These are phyloP conservation scores for Singerocomus rubriflavus DNA, from an alignment of 1,284 basidiomycete species.

Conservation along the genomic window DNA sequence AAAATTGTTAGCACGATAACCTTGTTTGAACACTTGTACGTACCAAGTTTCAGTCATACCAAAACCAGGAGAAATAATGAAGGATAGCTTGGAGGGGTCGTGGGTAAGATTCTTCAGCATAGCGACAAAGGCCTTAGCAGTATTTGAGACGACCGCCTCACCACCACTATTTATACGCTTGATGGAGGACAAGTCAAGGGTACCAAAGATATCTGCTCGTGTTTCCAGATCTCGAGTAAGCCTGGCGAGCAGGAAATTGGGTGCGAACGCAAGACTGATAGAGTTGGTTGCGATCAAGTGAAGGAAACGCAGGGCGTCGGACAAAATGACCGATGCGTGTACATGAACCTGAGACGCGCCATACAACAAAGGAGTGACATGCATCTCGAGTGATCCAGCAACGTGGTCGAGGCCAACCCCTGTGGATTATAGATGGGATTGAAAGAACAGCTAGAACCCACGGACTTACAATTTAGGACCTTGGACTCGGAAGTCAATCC, in stretches of 20 bases:
- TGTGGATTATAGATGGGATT: slow-evolving; percentile 2
- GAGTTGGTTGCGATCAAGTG: slow-evolving; percentile 26
- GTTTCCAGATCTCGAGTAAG: slow-evolving; percentile 33
- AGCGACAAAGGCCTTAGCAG: slow-evolving; percentile 34
- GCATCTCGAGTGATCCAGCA: slow-evolving; percentile 35
- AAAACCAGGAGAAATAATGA: slow-evolving; percentile 36
- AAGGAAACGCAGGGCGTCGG: slow-evolving; percentile 22
- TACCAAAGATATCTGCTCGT: slow-evolving; percentile 18
- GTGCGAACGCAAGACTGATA: slow-evolving; percentile 34
- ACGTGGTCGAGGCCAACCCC: slow-evolving; percentile 40
- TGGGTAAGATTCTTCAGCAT: slow-evolving; percentile 27
- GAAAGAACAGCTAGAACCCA: not conserved
- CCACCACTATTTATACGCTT: slow-evolving; percentile 34
- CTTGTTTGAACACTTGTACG: not conserved
- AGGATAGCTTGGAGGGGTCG: slow-evolving; percentile 13
- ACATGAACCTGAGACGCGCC: slow-evolving; percentile 30
- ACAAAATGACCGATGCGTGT: slow-evolving; percentile 27
- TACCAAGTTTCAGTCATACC: slow-evolving; percentile 42
- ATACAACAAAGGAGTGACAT: slow-evolving; percentile 24
- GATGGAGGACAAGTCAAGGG: slow-evolving; percentile 34
- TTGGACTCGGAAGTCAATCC: slow-evolving; percentile 26
- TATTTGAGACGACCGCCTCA: slow-evolving; percentile 38
- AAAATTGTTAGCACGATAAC: not conserved
- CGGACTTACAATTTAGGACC: slow-evolving; percentile 24
- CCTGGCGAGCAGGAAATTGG: slow-evolving; percentile 42